These are phyloP conservation scores for Starmera quercuum DNA, from an alignment of 805 yeast species.

Conservation along the genomic window DNA sequence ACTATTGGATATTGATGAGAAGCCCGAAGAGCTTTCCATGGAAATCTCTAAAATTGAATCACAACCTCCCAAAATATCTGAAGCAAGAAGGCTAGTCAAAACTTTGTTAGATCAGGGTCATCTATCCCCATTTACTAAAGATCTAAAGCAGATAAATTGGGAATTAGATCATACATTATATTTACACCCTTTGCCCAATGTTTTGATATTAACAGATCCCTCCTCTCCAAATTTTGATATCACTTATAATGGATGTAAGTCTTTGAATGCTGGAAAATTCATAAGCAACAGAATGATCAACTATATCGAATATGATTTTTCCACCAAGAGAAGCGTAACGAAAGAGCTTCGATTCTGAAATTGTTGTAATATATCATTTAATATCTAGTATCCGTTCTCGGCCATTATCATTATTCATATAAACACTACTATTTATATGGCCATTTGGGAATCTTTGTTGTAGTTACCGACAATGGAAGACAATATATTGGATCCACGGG, in stretches of 20 bases:
- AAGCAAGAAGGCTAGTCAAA: slow-evolving; percentile 65
- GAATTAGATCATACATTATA: slow-evolving; percentile 63
- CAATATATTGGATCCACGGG: slow-evolving; percentile 83
- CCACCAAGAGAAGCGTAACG: slow-evolving; percentile 41
- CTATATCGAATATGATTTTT: slow-evolving; percentile 70
- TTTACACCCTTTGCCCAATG: slow-evolving; percentile 73
- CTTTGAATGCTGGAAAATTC: slow-evolving; percentile 63
- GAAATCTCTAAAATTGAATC: slow-evolving; percentile 26
- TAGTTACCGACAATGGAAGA: slow-evolving; percentile 45
- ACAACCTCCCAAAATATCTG: slow-evolving; percentile 39
- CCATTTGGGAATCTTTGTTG: slow-evolving; percentile 25
- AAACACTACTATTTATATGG: slow-evolving; percentile 17
- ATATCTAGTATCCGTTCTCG: too few relatives aligned
- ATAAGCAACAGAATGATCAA: slow-evolving; percentile 40
- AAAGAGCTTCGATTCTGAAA: slow-evolving; percentile 35
- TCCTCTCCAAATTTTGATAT: slow-evolving; percentile 66
- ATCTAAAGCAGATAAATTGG: slow-evolving; percentile 58
- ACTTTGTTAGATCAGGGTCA: slow-evolving; percentile 85
- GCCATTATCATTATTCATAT: too few relatives aligned
- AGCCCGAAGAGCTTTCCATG: slow-evolving; percentile 6
- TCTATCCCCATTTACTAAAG: slow-evolving; percentile 67
- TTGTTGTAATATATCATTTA: too few relatives aligned
- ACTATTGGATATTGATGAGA: slow-evolving; percentile 14
- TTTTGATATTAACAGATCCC: slow-evolving; percentile 57
- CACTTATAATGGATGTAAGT: slow-evolving; percentile 76